Conservation (phyloP, 2,329 filamentous ascomycete species). For the Ophiostoma triangulosporum region DNA sequence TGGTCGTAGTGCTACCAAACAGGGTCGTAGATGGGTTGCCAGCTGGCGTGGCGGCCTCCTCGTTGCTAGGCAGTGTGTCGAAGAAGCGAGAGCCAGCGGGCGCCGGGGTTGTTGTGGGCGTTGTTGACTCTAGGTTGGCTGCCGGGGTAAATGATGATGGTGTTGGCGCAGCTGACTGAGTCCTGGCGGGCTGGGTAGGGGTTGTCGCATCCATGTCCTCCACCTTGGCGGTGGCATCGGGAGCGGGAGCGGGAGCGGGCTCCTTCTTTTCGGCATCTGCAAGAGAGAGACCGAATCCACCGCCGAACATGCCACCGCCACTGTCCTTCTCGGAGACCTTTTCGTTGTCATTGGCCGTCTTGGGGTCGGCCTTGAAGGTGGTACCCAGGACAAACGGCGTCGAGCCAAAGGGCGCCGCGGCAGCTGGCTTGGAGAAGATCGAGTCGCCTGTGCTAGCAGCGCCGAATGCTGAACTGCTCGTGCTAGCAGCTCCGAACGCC, state of each 20-base stretch:
- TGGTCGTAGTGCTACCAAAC: conserved; percentile 5
- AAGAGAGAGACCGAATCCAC: conserved; percentile 45
- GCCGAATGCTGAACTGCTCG: conserved; percentile 12
- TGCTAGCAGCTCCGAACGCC: conserved; percentile 17
- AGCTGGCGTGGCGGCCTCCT: neutral
- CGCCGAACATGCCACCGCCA: conserved; percentile 38
- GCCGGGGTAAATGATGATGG: neutral
- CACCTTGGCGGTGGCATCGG: conserved; percentile 27
- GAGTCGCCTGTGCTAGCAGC: conserved; percentile 18
- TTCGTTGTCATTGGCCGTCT: conserved; percentile 44
- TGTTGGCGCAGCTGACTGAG: neutral
- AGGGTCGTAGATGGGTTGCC: neutral
- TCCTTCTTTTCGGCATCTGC: conserved; percentile 16
- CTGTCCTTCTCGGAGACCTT: conserved; percentile 23
- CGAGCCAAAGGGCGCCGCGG: conserved; percentile 28
- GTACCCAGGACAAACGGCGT: conserved; percentile 53
- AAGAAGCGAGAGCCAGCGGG: conserved; percentile 16
- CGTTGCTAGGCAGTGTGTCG: conserved; percentile 6
- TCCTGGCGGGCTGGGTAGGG: neutral
- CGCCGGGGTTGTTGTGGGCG: conserved; percentile 15
- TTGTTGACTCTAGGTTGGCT: conserved; percentile 14
- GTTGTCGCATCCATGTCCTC: conserved; percentile 36
- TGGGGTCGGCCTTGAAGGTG: conserved; percentile 52
- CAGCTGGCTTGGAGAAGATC: conserved; percentile 23
- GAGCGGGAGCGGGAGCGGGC: neutral